phyloP scores from a whole-genome alignment of 2,329 filamentous ascomycete species.

The Claviceps arundinis region DNA sequence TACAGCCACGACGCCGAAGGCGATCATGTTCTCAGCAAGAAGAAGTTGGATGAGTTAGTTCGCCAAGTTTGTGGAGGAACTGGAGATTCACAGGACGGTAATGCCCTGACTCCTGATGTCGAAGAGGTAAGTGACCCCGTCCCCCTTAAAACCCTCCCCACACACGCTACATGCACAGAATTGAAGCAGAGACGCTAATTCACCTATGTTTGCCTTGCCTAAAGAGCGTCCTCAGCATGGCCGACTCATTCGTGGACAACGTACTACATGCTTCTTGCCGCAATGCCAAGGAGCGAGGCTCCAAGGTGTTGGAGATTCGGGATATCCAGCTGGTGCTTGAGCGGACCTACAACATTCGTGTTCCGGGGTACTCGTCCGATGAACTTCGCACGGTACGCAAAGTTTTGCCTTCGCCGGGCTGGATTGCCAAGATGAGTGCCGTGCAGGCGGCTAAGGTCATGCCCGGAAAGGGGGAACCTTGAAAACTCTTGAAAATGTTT shows the following conservation, averaged over 20 bases:
- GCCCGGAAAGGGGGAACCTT: conserved; percentile 41
- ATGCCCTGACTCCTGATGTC: conserved; percentile 76
- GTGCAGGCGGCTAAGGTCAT: conserved; percentile 86
- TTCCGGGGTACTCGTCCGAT: conserved; percentile 88
- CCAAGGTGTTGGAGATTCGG: conserved; percentile 78
- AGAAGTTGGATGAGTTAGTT: conserved; percentile 90
- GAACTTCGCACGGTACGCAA: conserved; percentile 91
- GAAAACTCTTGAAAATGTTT: neutral
- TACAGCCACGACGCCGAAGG: conserved; percentile 86
- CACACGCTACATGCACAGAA: neutral
- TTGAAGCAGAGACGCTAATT: conserved; percentile 8
- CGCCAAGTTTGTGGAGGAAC: conserved; percentile 81
- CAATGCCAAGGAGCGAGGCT: conserved; percentile 84
- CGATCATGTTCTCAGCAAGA: conserved; percentile 90
- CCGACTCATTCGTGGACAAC: conserved; percentile 89
- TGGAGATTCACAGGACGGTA: conserved; percentile 57
- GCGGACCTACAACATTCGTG: conserved; percentile 77
- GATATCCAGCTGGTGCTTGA: conserved; percentile 75
- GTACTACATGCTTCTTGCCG: conserved; percentile 79
- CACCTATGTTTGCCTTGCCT: neutral
- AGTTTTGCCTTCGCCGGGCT: conserved; percentile 73
- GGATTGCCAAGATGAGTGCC: conserved; percentile 95
- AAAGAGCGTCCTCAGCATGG: conserved; percentile 80
- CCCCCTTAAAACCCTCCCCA: too few relatives aligned
- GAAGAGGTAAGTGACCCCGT: conserved; percentile 59